phyloP scores from a whole-genome alignment of 164 flowering plant species.

The Dillenia turbinata region DNA sequence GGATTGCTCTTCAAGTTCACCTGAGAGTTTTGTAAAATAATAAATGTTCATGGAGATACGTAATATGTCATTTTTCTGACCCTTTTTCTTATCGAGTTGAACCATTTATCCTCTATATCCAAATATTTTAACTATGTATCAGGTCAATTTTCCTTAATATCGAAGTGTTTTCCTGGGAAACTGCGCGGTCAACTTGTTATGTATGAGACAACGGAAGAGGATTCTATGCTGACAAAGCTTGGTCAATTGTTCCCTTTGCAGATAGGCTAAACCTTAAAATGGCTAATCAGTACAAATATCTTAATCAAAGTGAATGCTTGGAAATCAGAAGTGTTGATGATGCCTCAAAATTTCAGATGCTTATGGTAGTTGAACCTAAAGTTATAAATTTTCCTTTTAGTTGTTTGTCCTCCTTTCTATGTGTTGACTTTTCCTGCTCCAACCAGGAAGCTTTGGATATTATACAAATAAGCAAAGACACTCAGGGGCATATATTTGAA shows the following conservation, averaged over 20 bases:
- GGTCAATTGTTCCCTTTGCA: slow-evolving; percentile 23
- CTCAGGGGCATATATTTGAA: slow-evolving; percentile 65
- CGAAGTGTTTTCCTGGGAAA: too few relatives aligned
- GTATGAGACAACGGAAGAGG: too few relatives aligned
- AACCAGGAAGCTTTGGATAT: slow-evolving; percentile 71
- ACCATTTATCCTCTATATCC: too few relatives aligned
- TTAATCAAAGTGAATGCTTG: slow-evolving; percentile 76
- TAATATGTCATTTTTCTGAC: too few relatives aligned
- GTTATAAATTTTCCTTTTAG: slow-evolving; percentile 1
- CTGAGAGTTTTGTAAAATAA: too few relatives aligned
- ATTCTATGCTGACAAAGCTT: too few relatives aligned
- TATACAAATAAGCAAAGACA: slow-evolving; percentile 56
- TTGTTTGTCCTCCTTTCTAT: slow-evolving; percentile 1
- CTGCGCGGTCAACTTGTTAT: too few relatives aligned
- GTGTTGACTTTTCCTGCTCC: slow-evolving; percentile 5
- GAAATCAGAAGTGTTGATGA: slow-evolving; percentile 69
- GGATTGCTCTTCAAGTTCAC: too few relatives aligned
- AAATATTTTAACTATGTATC: too few relatives aligned
- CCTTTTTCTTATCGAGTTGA: too few relatives aligned
- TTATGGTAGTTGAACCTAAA: slow-evolving; percentile 49
- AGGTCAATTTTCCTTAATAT: too few relatives aligned
- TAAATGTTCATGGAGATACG: too few relatives aligned
- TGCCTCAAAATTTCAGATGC: slow-evolving; percentile 52
- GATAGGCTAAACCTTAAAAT: slow-evolving; percentile 62
- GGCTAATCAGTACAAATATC: slow-evolving; percentile 67